Conservation (phyloP, 2,329 filamentous ascomycete genomes). For the Blumeria hordei region DNA sequence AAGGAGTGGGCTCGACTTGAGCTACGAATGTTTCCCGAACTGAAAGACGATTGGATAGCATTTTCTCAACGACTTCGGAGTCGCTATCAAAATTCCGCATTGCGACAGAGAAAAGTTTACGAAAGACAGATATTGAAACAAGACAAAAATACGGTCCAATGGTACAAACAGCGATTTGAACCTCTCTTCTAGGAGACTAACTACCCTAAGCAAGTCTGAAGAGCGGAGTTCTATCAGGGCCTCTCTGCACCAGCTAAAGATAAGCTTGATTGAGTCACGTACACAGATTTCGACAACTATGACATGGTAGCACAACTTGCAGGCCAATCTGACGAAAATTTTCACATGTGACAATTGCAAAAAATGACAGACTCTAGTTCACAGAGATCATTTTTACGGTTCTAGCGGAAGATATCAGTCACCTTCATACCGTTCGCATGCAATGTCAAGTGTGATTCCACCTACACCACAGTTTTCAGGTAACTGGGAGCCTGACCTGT, state of each 20-base stretch:
- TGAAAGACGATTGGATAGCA: not conserved
- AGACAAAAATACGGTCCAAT: not conserved
- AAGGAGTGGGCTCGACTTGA: not conserved
- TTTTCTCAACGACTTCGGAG: not conserved
- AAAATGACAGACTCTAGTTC: not conserved
- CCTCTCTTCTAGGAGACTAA: not conserved
- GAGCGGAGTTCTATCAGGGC: not conserved
- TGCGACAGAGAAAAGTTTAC: not conserved
- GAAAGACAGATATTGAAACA: not conserved
- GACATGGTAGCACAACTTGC: not conserved
- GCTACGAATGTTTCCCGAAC: not conserved
- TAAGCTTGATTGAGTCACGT: not conserved
- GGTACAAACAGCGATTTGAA: constrained; percentile 1
- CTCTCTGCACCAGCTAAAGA: not conserved
- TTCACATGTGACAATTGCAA: not conserved
- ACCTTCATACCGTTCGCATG: no score
- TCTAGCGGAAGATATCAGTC: no score
- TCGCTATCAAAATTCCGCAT: not conserved
- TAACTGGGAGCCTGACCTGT: no score
- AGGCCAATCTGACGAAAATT: not conserved
- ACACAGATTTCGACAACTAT: not conserved
- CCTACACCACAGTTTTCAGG: no score
- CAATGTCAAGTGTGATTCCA: not conserved
- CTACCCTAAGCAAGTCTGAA: not conserved
- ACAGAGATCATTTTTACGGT: no score